Percentiles rank a stretch among this genome's conserved stretches.
phyloP scores from a whole-genome alignment of 768 basidiomycete species.

The Trametes villosa region DNA sequence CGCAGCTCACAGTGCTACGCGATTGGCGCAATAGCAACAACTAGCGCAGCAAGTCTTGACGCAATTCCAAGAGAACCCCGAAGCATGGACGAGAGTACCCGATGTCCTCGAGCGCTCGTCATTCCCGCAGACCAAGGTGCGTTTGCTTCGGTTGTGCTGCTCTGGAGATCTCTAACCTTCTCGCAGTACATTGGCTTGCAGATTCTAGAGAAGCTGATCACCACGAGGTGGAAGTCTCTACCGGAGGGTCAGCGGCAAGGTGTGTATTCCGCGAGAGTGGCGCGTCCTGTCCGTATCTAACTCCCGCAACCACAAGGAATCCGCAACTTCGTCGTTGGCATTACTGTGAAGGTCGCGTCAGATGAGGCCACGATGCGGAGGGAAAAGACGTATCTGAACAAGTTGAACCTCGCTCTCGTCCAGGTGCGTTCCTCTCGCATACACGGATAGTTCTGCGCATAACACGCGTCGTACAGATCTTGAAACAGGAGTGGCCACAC shows the following conservation, averaged over 20 bases:
- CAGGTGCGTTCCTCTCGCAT: constrained; percentile 54
- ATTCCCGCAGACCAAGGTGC: constrained; percentile 86
- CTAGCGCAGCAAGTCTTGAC: constrained; percentile 92
- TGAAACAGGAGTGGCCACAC: constrained; percentile 99
- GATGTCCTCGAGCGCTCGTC: constrained; percentile 85
- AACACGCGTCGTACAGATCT: constrained; percentile 60
- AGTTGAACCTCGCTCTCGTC: constrained; percentile 94
- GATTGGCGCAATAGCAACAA: constrained; percentile 71
- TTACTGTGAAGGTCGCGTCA: constrained; percentile 91
- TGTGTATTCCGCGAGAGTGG: constrained; percentile 32
- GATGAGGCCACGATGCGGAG: constrained; percentile 87
- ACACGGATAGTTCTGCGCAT: not conserved
- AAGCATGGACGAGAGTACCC: constrained; percentile 97
- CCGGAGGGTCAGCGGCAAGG: constrained; percentile 94
- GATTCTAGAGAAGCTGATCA: constrained; percentile 94
- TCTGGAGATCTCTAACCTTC: not conserved
- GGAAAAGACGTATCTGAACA: constrained; percentile 95
- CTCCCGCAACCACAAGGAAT: constrained; percentile 60
- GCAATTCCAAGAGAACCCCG: constrained; percentile 94
- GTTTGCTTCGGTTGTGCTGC: constrained; percentile 29
- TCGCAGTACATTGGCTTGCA: constrained; percentile 92
- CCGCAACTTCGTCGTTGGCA: constrained; percentile 92
- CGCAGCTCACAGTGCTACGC: constrained; percentile 3
- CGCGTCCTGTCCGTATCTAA: not conserved
- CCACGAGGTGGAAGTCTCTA: constrained; percentile 93